Conservation (phyloP, 2,329 filamentous ascomycete genomes). For the Fusarium succisae region DNA sequence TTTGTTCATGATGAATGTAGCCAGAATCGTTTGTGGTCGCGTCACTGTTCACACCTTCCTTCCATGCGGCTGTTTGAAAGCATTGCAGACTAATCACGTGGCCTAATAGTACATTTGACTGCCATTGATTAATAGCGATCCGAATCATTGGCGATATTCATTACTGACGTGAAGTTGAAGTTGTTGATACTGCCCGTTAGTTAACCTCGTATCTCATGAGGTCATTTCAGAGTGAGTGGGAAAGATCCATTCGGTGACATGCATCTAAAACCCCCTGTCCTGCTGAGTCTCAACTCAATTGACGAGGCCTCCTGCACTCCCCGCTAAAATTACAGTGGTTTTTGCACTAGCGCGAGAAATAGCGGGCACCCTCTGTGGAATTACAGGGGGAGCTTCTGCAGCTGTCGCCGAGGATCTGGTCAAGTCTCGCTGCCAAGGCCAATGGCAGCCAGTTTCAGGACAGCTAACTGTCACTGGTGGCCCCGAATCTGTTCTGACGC, state of each 20-base stretch:
- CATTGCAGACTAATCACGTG: neutral
- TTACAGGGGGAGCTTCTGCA: conserved; percentile 23
- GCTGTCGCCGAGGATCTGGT: conserved; percentile 36
- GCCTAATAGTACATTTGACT: neutral
- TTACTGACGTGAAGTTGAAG: neutral
- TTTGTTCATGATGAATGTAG: conserved; percentile 1
- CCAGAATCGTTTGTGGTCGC: neutral
- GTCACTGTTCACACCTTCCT: conserved; percentile 5
- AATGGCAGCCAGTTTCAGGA: conserved; percentile 31
- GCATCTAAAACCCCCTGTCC: conserved; percentile 24
- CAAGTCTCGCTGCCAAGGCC: conserved; percentile 34
- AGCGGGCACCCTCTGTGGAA: conserved; percentile 20
- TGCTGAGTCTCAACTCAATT: conserved; percentile 28
- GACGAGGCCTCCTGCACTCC: conserved; percentile 34
- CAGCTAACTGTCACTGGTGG: conserved; percentile 31
- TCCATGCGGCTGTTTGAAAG: neutral
- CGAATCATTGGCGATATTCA: neutral
- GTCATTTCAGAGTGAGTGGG: conserved; percentile 8
- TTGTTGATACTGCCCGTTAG: neutral
- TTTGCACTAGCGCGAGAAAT: conserved; percentile 4
- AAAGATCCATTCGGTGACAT: conserved; percentile 21
- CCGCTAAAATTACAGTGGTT: conserved; percentile 10
- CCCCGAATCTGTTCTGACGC: conserved; percentile 15
- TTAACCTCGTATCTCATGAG: conserved; percentile 4
- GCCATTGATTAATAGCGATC: neutral